Evolutionary conservation across 2,329 filamentous ascomycete species (phyloP).

Genomic region (Beauveria scarabaeidicola): DNA sequence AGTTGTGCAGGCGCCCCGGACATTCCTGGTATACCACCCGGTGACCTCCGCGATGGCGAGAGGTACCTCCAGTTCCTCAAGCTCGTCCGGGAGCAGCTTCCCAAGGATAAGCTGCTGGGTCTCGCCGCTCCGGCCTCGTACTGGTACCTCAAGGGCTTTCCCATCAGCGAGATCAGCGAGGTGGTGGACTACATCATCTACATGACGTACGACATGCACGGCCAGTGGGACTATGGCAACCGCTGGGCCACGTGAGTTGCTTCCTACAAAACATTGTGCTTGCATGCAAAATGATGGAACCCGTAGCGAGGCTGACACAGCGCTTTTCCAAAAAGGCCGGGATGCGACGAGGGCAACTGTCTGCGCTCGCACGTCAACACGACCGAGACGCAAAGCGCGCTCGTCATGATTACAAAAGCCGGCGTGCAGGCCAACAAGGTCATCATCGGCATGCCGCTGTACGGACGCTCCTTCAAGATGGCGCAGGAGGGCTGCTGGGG

Average conservation of each 20-base stretch:
- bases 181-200: slow-evolving; percentile 49
- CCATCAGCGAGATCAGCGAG: slow-evolving; percentile 36
- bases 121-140: slow-evolving; percentile 29
- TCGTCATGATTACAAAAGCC: slow-evolving; percentile 30
- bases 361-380: slow-evolving; percentile 30
- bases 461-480: slow-evolving; percentile 23
- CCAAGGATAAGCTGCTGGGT: slow-evolving; percentile 12
- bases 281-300: no score
- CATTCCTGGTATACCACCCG: slow-evolving; percentile 22
- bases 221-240: slow-evolving; percentile 47
- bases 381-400: slow-evolving; percentile 28
- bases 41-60: slow-evolving; percentile 17
- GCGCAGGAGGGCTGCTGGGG: slow-evolving; percentile 18
- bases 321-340: slow-evolving; percentile 12
- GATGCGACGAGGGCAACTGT: slow-evolving; percentile 24
- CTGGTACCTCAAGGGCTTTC: slow-evolving; percentile 37
- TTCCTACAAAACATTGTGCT: background rate
- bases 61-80: slow-evolving; percentile 26
- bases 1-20: background rate
- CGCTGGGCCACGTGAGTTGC: slow-evolving; percentile 10
- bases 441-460: slow-evolving; percentile 21
- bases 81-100: slow-evolving; percentile 12
- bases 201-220: slow-evolving; percentile 69
- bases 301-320: no score
- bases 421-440: slow-evolving; percentile 25